Conservation (phyloP, 768 basidiomycete species). For the Rhizopogon vesiculosus region DNA sequence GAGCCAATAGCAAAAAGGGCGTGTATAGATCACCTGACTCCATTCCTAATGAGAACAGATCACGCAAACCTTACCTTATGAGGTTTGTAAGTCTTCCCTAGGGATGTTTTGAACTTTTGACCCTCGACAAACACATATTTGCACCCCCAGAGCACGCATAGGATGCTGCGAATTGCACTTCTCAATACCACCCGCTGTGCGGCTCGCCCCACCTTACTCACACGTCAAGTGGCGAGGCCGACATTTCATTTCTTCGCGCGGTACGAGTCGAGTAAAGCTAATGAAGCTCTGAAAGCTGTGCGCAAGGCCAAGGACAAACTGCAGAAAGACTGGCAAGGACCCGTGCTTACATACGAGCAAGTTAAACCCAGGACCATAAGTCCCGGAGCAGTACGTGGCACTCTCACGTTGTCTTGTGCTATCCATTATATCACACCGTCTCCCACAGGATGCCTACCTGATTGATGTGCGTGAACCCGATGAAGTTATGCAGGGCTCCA, state of each 20-base stretch:
- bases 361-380: slow-evolving; percentile 75
- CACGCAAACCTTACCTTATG: slow-evolving; percentile 3
- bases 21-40: slow-evolving; percentile 9
- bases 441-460: slow-evolving; percentile 57
- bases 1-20: slow-evolving; percentile 30
- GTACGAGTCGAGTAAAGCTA: slow-evolving; percentile 29
- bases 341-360: slow-evolving; percentile 71
- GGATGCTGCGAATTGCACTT: slow-evolving; percentile 21
- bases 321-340: slow-evolving; percentile 75
- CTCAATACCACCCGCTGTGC: slow-evolving; percentile 10
- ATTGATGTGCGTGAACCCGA: slow-evolving; percentile 93
- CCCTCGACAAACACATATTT: background rate
- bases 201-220: slow-evolving; percentile 6
- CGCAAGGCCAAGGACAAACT: slow-evolving; percentile 28
- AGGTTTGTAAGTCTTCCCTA: background rate
- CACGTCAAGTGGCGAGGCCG: slow-evolving; percentile 5
- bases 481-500: slow-evolving; percentile 87
- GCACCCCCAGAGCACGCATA: background rate
- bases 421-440: slow-evolving; percentile 7
- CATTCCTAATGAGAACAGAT: background rate
- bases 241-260: slow-evolving; percentile 19
- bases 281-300: slow-evolving; percentile 21
- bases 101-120: background rate
- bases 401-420: slow-evolving; percentile 3
- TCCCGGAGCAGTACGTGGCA: slow-evolving; percentile 53